phyloP scores from a whole-genome alignment of 495 filamentous ascomycete species.

The Cercophora scortea region DNA sequence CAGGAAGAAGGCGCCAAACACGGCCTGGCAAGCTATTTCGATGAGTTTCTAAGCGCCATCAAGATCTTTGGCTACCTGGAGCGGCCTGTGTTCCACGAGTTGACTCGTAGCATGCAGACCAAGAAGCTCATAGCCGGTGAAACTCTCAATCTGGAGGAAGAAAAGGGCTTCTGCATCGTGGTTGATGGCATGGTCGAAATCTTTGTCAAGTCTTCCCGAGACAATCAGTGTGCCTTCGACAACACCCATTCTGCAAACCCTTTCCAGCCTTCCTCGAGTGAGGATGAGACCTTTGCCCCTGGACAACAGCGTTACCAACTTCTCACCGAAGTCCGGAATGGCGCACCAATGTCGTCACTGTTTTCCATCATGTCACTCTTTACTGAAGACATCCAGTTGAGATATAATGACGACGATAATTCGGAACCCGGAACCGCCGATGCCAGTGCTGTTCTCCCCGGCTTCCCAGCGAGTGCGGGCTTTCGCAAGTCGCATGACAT shows the following conservation, averaged over 20 bases:
- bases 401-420: conserved; percentile 54
- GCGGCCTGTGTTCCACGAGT: conserved; percentile 91
- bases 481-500: conserved; percentile 36
- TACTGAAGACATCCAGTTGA: conserved; percentile 85
- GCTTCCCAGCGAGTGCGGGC: conserved; percentile 36
- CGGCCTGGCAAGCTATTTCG: conserved; percentile 87
- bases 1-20: conserved; percentile 86
- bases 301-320: conserved; percentile 75
- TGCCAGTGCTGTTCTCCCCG: conserved; percentile 15
- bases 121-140: conserved; percentile 92
- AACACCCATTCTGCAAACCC: conserved; percentile 6
- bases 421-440: conserved; percentile 11
- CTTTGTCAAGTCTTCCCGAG: conserved; percentile 83
- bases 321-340: conserved; percentile 95
- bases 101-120: conserved; percentile 97
- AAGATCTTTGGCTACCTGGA: conserved; percentile 98
- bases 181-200: conserved; percentile 97
- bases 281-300: conserved; percentile 50
- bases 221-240: conserved; percentile 28
- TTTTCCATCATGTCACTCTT: conserved; percentile 96
- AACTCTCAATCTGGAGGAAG: conserved; percentile 88
- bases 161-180: conserved; percentile 95
- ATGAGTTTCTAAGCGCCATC: conserved; percentile 98
- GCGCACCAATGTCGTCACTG: conserved; percentile 94
- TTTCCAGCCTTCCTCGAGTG: conserved; percentile 47